These are phyloP conservation scores for Diaporthe sp. DNA, from an alignment of 2,329 filamentous ascomycete genomes.

Conservation along the genomic window DNA sequence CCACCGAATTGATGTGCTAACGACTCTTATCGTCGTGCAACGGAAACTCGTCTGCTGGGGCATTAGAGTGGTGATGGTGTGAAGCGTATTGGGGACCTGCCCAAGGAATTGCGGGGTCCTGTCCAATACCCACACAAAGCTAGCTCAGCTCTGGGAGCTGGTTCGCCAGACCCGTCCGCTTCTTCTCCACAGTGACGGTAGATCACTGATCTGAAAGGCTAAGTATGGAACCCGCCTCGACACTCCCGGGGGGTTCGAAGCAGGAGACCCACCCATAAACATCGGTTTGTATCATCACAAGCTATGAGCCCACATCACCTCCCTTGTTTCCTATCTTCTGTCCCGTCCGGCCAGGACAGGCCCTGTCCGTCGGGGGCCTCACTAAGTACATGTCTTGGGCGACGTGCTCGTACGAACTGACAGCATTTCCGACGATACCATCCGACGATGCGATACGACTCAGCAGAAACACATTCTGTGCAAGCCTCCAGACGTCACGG, in stretches of 20 bases:
- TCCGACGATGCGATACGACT: constrained; percentile 1
- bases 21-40: constrained; percentile 34
- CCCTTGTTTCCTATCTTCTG: no score
- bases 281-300: constrained; percentile 11
- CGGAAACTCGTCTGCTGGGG: constrained; percentile 28
- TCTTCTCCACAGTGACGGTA: constrained; percentile 34
- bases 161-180: constrained; percentile 18
- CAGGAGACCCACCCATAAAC: constrained; percentile 11
- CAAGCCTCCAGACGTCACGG: constrained; percentile 26
- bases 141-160: constrained; percentile 31
- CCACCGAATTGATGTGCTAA: constrained; percentile 33
- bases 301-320: background rate
- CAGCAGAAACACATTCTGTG: constrained; percentile 2
- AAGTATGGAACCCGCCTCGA: constrained; percentile 11
- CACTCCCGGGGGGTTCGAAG: constrained; percentile 5
- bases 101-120: constrained; percentile 32
- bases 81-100: constrained; percentile 28
- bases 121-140: constrained; percentile 30
- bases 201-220: constrained; percentile 27
- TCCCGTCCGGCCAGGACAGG: background rate
- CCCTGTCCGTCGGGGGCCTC: background rate
- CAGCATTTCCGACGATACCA: constrained; percentile 2
- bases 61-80: constrained; percentile 35
- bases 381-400: constrained; percentile 20
- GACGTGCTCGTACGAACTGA: background rate